Percentiles rank a stretch among this genome's conserved stretches.
phyloP scores from a whole-genome alignment of 164 flowering plant genomes.

The Litsea cubeba region DNA sequence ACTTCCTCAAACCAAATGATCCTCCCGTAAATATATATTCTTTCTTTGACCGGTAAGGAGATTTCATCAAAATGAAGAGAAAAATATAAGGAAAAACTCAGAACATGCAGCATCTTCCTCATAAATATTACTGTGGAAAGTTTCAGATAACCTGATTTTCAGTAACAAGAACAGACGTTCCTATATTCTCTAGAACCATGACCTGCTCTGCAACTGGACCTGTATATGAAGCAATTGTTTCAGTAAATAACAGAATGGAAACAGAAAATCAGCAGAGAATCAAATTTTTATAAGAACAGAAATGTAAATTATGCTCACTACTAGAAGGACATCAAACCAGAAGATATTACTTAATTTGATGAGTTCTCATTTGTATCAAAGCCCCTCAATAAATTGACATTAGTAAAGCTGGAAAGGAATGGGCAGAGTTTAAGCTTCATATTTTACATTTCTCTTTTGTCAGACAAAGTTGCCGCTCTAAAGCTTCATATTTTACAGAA shows the following conservation, averaged over 20 bases:
- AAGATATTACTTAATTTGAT: too few species aligned
- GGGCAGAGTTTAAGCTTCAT: neutral
- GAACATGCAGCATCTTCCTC: neutral
- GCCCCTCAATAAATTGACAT: neutral
- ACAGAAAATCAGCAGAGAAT: neutral
- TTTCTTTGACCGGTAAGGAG: too few species aligned
- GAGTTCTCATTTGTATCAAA: neutral
- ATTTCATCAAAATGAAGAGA: neutral
- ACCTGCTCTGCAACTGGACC: conserved; percentile 85
- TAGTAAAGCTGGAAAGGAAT: neutral
- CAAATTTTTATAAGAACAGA: neutral
- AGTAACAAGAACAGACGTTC: conserved; percentile 89
- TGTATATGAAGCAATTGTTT: conserved; percentile 24
- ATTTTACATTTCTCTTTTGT: too few species aligned
- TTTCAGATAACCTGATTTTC: conserved; percentile 62
- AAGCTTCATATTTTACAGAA: too few species aligned
- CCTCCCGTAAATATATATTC: neutral
- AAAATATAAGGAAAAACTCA: neutral
- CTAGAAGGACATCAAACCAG: too few species aligned
- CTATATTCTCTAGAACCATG: conserved; percentile 97
- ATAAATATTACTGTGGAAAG: neutral
- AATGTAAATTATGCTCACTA: neutral
- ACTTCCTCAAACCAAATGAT: neutral
- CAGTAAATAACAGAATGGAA: neutral
- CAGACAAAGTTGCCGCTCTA: neutral